Base-by-base conservation (phyloP, 192 early-diverging fungal species). In the Spinellus fusiger region DNA sequence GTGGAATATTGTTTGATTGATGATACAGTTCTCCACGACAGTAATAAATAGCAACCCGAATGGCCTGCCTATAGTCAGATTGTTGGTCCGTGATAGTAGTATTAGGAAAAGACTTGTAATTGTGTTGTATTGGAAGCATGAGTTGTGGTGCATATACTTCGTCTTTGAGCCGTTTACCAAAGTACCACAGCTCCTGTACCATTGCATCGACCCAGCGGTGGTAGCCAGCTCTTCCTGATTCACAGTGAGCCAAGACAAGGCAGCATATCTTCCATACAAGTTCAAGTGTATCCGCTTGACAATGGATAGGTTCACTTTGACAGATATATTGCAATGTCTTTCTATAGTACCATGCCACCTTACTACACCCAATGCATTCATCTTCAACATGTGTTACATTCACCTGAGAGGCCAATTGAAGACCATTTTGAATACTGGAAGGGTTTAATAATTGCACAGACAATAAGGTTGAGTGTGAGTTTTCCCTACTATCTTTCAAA, bases 21-120 rank as follows among this genome's bases (percentile, higher is more conserved):
- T 64, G 55, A 52, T 59, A 70, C 8, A 70, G 16, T 6, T 47
- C 25, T 1, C 56, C 68, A 38, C 68, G 68, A 28, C 68, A 70
- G 29, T 64, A 44, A 27, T 70, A 70, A 23, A 70, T 70, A 13
- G 61, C 52, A 25, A 64, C 64, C 46, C 68, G 62, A 23, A 64
- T 44, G 9, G 68, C 68, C 26, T 47, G 47, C 8, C 54, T 49
- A 15, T 60, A 64, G 12, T 51, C 56, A 6, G 34, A 50, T 31
- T 64, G 28, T 44, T 5, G 40, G 26, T n/a, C 47, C n/a, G n/a
- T n/a, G n/a, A n/a, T n/a, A n/a, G n/a, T n/a, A n/a, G n/a, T n/a
- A n/a, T n/a, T n/a, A n/a, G n/a, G n/a, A n/a, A n/a, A n/a, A n/a
- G n/a, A n/a, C n/a, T n/a, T n/a, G n/a, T n/a, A n/a, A n/a, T n/a